A percentile compares a stretch with the other conserved stretches of the same genome.
Conservation (phyloP, 257 asterid genomes). For the Echium plantagineum region DNA sequence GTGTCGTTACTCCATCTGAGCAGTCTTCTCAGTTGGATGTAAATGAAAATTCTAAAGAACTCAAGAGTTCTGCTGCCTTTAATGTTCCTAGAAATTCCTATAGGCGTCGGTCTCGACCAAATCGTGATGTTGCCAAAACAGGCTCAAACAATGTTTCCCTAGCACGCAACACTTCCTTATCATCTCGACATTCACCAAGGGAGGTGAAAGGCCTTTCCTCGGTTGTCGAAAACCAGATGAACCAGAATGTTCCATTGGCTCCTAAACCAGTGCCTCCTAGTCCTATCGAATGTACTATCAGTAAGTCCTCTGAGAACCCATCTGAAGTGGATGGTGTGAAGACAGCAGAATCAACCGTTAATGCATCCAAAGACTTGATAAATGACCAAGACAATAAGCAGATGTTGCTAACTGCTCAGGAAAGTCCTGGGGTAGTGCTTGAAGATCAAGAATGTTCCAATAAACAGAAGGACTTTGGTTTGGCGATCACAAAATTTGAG, state of each 20-base stretch:
- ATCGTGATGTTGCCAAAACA: slow-evolving; percentile 51
- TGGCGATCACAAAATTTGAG: slow-evolving; percentile 25
- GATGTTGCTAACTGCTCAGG: slow-evolving; percentile 22
- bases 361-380: slow-evolving; percentile 24
- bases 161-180: slow-evolving; percentile 37
- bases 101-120: slow-evolving; percentile 57
- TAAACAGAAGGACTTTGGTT: slow-evolving; percentile 21
- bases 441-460: slow-evolving; percentile 24
- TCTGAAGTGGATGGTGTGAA: slow-evolving; percentile 27
- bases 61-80: slow-evolving; percentile 48
- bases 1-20: slow-evolving; percentile 39
- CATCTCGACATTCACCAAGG: slow-evolving; percentile 31
- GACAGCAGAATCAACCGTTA: slow-evolving; percentile 29
- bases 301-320: slow-evolving; percentile 29
- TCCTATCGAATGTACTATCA: slow-evolving; percentile 24
- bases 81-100: slow-evolving; percentile 60
- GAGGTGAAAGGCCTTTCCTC: slow-evolving; percentile 31
- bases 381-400: slow-evolving; percentile 32
- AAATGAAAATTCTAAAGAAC: slow-evolving; percentile 31
- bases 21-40: slow-evolving; percentile 34
- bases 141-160: slow-evolving; percentile 47
- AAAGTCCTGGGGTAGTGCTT: slow-evolving; percentile 24
- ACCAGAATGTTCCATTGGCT: slow-evolving; percentile 24
- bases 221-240: slow-evolving; percentile 27
- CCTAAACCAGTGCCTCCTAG: slow-evolving; percentile 28